phyloP scores from a whole-genome alignment of 352 stramenopile species.

The Pythium graminicola region DNA sequence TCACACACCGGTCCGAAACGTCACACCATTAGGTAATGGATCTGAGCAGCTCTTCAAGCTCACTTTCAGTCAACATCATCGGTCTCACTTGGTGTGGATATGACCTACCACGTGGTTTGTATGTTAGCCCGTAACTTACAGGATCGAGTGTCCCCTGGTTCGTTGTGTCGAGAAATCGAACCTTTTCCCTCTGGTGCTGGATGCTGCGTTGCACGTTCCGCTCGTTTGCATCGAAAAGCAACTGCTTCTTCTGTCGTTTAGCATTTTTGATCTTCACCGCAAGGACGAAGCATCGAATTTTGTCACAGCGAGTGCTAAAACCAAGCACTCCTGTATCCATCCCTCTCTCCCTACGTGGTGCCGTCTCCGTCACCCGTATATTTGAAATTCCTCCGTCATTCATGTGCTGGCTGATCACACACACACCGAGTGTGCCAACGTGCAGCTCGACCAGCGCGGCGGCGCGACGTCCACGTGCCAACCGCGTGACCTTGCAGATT shows the following conservation, averaged over 20 bases:
- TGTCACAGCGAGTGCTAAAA: neutral
- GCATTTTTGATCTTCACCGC: slow-evolving; percentile 6
- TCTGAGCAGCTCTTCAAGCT: no score
- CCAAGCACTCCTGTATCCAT: slow-evolving; percentile 1
- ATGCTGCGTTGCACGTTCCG: neutral
- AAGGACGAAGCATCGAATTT: neutral
- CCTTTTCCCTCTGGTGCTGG: neutral
- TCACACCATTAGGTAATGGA: neutral
- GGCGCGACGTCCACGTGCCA: slow-evolving; percentile 7
- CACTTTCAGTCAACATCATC: no score
- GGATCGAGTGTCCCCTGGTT: no score
- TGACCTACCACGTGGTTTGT: no score
- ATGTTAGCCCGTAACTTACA: no score
- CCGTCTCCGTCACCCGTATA: neutral
- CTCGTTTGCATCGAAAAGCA: neutral
- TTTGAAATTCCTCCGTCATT: neutral
- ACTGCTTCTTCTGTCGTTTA: neutral
- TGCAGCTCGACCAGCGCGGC: neutral
- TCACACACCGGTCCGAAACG: no score
- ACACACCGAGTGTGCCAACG: slow-evolving; percentile 14
- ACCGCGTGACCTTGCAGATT: slow-evolving; percentile 15
- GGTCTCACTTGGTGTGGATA: neutral
- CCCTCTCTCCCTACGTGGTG: neutral
- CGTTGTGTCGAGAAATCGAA: no score
- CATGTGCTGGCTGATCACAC: slow-evolving; percentile 19